phyloP scores from a whole-genome alignment of 1,139 yeast genomes.

The Suhomyces coccinellae region DNA sequence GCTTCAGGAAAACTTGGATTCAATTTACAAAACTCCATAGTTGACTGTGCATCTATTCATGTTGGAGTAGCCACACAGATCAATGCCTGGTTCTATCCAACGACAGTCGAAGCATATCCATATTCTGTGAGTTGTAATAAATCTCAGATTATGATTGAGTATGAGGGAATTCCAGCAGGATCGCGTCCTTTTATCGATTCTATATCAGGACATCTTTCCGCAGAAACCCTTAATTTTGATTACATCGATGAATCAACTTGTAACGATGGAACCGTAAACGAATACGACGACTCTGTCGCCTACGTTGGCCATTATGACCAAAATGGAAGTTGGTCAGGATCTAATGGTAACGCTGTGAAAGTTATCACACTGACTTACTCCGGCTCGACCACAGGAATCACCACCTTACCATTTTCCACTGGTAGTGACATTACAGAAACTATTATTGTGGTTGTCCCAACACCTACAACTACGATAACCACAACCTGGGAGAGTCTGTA shows the following conservation, averaged over 20 bases:
- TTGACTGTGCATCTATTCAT: conserved; percentile 27
- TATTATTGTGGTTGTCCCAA: conserved; percentile 17
- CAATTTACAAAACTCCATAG: conserved; percentile 5
- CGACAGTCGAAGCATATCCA: conserved; percentile 3
- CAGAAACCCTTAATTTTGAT: conserved; percentile 9
- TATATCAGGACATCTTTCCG: conserved; percentile 5
- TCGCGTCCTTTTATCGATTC: conserved; percentile 31
- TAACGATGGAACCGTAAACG: conserved; percentile 5
- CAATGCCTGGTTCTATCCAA: conserved; percentile 28
- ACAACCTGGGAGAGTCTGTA: conserved; percentile 12
- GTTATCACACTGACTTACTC: conserved; percentile 28
- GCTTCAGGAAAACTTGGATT: conserved; percentile 27
- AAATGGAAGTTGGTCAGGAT: conserved; percentile 16
- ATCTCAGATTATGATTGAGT: conserved; percentile 15
- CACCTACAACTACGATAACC: conserved; percentile 15
- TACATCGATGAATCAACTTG: conserved; percentile 21
- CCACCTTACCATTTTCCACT: conserved; percentile 19
- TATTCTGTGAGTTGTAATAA: conserved; percentile 20
- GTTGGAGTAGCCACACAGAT: conserved; percentile 23
- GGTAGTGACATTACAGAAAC: conserved; percentile 14
- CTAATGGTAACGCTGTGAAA: conserved; percentile 24
- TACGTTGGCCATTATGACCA: conserved; percentile 12
- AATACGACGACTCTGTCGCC: not conserved
- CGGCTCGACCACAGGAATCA: conserved; percentile 22
- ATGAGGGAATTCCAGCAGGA: conserved; percentile 31